Percentiles rank a stretch among this genome's conserved stretches.
Conservation (phyloP, 2,329 filamentous ascomycete species). For the Aschersonia sp. region DNA sequence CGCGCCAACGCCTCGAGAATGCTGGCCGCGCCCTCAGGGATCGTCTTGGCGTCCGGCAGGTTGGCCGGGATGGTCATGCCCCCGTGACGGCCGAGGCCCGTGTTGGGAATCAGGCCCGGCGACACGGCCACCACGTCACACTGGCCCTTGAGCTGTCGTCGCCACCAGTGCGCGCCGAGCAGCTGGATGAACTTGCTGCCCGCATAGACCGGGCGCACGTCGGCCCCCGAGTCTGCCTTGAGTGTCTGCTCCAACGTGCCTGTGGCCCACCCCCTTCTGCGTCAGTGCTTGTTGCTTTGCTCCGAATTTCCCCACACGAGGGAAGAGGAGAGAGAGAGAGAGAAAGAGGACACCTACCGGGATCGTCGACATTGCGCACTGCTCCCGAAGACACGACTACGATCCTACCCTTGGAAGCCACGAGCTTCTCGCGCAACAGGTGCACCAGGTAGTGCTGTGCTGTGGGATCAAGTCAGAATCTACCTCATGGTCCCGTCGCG, state of each 20-base stretch:
- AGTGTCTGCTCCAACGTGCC: slow-evolving; percentile 23
- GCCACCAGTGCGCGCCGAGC: slow-evolving; percentile 40
- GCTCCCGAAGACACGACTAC: slow-evolving; percentile 37
- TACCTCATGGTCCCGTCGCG: neutral
- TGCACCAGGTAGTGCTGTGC: slow-evolving; percentile 40
- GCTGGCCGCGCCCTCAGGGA: slow-evolving; percentile 30
- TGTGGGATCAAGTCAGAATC: slow-evolving; percentile 9
- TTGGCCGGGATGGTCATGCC: slow-evolving; percentile 13
- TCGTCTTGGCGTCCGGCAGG: slow-evolving; percentile 30
- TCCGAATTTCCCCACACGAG: too few species aligned
- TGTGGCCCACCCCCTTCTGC: slow-evolving; percentile 5
- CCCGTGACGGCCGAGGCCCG: slow-evolving; percentile 21
- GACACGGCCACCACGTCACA: slow-evolving; percentile 36
- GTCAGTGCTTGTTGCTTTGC: too few species aligned
- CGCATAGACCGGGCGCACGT: slow-evolving; percentile 18
- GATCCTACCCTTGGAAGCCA: slow-evolving; percentile 28
- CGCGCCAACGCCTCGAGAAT: slow-evolving; percentile 28
- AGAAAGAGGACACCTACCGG: slow-evolving; percentile 12
- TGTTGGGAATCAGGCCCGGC: slow-evolving; percentile 35
- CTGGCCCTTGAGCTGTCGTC: slow-evolving; percentile 28
- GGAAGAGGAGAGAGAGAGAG: neutral
- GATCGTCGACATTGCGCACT: slow-evolving; percentile 23
- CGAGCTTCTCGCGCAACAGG: slow-evolving; percentile 31
- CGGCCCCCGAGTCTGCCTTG: slow-evolving; percentile 20
- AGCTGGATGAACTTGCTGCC: slow-evolving; percentile 36